Base-by-base conservation (phyloP, 129 eudicot genomes). In the Saposhnikovia divaricata region DNA sequence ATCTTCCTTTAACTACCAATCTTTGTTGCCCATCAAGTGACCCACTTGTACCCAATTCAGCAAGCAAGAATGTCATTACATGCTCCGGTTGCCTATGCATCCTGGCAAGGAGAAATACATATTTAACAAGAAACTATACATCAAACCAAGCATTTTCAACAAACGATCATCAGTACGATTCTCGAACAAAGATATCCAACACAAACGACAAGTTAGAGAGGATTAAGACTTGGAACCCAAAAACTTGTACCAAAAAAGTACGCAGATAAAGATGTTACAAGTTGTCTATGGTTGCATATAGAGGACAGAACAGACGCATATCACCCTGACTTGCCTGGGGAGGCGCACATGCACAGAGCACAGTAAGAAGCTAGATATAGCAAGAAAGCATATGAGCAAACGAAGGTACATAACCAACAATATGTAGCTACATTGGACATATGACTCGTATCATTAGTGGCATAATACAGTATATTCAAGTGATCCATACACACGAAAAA, bases 81-180 rank as follows among this genome's bases (percentile, higher is more conserved):
- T 93, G 98, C 82, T 93, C 96, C 25, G 96, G 93, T 78, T 87
- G 89, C 80, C 97, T 87, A 81, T 89, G 97, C 96, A 90, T 90
- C 78, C 92, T 93, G 76, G 3, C 13, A 45, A 65, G 10, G 43
- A 42, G n/a, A 6, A 76, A 78, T n/a, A 59, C 68, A n/a, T 0
- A n/a, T 18, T n/a, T n/a, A 69, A 43, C 15, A 9, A 4, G 8
- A 72, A 34, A 37, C 39, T 69, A 27, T n/a, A 69, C 18, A 47
- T 13, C 27, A 40, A 6, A 78, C 15, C 39, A n/a, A 42, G 14
- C 31, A 73, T 19, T 66, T 39, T 13, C 1, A 9, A 71, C 23
- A 73, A 73, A 10, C 16, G 16, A 72, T 38, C 37, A 42, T 25
- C 10, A 10, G 46, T 10, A 42, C 11, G 34, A 42, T 59, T 59